These are phyloP conservation scores for Tetrapyrgos nigripes DNA, from an alignment of 1,284 basidiomycete genomes.

Conservation along the genomic window DNA sequence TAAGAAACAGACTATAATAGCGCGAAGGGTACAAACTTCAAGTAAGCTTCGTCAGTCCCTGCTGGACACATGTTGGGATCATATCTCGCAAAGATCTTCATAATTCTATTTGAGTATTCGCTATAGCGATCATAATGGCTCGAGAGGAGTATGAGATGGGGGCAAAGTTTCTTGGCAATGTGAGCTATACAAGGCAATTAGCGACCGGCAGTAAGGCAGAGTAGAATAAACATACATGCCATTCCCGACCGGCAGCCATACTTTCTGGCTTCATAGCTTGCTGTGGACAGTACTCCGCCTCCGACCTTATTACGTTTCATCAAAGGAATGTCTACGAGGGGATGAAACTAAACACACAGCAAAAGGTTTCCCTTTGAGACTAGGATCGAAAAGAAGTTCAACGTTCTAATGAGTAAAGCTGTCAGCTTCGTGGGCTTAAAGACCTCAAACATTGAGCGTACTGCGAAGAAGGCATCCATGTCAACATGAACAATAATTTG, in stretches of 20 bases:
- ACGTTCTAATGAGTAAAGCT: conserved; percentile 50
- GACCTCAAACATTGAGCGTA: conserved; percentile 25
- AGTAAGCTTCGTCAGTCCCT: conserved; percentile 89
- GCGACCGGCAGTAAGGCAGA: conserved; percentile 1
- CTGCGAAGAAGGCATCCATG: conserved; percentile 76
- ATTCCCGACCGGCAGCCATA: conserved; percentile 90
- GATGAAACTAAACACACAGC: conserved; percentile 62
- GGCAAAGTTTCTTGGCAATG: conserved; percentile 93
- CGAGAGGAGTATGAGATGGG: conserved; percentile 82
- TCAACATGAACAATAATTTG: conserved; percentile 90
- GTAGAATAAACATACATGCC: conserved; percentile 61
- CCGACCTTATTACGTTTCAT: conserved; percentile 58
- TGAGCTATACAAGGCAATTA: conserved; percentile 57
- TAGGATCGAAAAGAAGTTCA: conserved; percentile 82
- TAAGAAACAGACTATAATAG: neutral
- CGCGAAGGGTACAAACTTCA: conserved; percentile 64
- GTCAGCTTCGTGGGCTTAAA: neutral
- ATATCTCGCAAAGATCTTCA: conserved; percentile 76
- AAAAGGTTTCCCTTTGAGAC: conserved; percentile 84
- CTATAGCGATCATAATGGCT: conserved; percentile 72
- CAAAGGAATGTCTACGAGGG: neutral
- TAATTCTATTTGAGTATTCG: conserved; percentile 74
- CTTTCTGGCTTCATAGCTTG: conserved; percentile 91
- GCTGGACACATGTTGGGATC: conserved; percentile 84
- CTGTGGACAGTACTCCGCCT: conserved; percentile 81